Conservation (phyloP, 1,284 basidiomycete species). For the Microbotryomycetes sp. region DNA sequence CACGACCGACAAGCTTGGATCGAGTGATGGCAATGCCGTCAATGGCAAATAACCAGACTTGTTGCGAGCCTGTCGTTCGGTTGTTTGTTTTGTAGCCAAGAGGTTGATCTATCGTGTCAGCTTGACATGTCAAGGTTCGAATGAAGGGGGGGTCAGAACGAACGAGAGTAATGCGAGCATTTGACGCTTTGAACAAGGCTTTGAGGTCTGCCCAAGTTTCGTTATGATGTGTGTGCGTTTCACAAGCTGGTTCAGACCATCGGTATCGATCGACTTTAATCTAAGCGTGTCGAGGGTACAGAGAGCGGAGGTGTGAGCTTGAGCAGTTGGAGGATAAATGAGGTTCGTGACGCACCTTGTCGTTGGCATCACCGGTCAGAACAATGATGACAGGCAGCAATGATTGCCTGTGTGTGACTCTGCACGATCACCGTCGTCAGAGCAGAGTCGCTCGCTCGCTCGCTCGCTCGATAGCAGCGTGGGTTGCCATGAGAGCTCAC, state of each 20-base stretch:
- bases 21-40: slow-evolving; percentile 10
- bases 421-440: neutral
- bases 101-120: neutral
- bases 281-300: no score
- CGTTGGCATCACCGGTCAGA: slow-evolving; percentile 9
- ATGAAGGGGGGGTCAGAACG: neutral
- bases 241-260: neutral
- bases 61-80: neutral
- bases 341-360: neutral
- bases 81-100: neutral
- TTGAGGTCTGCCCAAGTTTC: neutral
- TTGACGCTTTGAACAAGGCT: neutral
- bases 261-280: slow-evolving; percentile 5
- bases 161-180: slow-evolving; percentile 3
- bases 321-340: neutral
- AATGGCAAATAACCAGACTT: slow-evolving; percentile 3
- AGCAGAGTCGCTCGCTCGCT: neutral
- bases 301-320: no score
- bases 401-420: slow-evolving; percentile 8
- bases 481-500: neutral
- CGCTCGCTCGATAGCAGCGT: neutral
- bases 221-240: neutral
- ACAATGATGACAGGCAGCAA: slow-evolving; percentile 9
- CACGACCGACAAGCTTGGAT: slow-evolving; percentile 3
- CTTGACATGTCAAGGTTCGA: neutral